Conservation (phyloP, 495 filamentous ascomycete genomes). For the Penicillium pulvis region DNA sequence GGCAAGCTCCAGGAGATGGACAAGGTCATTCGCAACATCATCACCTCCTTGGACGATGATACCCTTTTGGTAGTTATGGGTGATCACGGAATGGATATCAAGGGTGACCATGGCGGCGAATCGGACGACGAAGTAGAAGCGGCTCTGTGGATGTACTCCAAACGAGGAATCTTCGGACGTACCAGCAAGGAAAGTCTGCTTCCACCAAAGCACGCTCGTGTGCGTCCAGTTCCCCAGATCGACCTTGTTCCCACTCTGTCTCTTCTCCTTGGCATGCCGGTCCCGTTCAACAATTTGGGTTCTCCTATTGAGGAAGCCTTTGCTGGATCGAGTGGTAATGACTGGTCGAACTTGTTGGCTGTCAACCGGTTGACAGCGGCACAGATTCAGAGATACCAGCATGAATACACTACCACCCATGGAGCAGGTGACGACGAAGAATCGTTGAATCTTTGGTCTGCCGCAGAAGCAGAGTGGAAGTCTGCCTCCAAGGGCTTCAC, state of each 20-base stretch:
- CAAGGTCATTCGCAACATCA: conserved; percentile 68
- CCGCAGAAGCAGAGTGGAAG: conserved; percentile 52
- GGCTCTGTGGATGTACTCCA: conserved; percentile 98
- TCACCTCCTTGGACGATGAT: conserved; percentile 73
- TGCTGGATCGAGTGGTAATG: conserved; percentile 62
- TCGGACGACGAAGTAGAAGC: conserved; percentile 93
- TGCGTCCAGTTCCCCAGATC: conserved; percentile 87
- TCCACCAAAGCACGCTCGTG: conserved; percentile 74
- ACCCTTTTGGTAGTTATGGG: conserved; percentile 95
- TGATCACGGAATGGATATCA: conserved; percentile 96
- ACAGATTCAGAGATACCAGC: conserved; percentile 88
- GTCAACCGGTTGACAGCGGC: conserved; percentile 78
- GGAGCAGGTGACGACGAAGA: conserved; percentile 62
- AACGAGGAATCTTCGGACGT: conserved; percentile 76
- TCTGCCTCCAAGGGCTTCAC: conserved; percentile 40
- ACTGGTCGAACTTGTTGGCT: conserved; percentile 72
- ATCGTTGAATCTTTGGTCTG: conserved; percentile 61
- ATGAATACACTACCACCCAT: conserved; percentile 60
- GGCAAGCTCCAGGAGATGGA: conserved; percentile 94
- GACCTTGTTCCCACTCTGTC: conserved; percentile 92
- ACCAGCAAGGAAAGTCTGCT: conserved; percentile 58
- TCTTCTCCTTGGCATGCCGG: conserved; percentile 83
- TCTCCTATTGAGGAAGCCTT: conserved; percentile 94
- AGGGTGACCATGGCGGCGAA: conserved; percentile 96
- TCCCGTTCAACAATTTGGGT: conserved; percentile 98